phyloP scores from a whole-genome alignment of 345 rosid species.

The Eucalyptus polyanthemos region DNA sequence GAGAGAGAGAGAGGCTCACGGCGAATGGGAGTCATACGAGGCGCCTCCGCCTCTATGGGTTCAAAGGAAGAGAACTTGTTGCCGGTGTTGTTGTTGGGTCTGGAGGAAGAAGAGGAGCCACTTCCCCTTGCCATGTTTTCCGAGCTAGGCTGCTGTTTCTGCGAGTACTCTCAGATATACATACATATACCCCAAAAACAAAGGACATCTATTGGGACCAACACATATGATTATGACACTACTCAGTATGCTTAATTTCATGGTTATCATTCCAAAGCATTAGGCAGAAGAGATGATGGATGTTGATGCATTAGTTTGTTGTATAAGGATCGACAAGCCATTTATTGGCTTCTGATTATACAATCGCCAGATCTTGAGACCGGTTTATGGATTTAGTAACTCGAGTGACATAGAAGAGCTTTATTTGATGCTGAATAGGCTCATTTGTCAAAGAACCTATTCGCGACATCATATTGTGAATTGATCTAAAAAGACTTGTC shows the following conservation, averaged over 20 bases:
- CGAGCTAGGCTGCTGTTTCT: constrained; percentile 39
- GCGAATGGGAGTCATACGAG: constrained; percentile 69
- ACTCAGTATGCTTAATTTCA: not conserved
- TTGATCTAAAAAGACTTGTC: not conserved
- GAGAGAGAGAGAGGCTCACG: constrained; percentile 30
- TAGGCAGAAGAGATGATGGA: not conserved
- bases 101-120: constrained; percentile 69
- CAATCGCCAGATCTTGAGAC: not conserved
- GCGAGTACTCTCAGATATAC: constrained; percentile 17
- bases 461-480: not conserved
- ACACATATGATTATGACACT: not conserved
- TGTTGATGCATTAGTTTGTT: not conserved
- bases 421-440: not conserved
- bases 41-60: constrained; percentile 39
- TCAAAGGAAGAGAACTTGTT: constrained; percentile 29
- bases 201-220: not conserved
- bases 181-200: not conserved
- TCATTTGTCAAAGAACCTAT: not conserved
- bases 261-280: not conserved
- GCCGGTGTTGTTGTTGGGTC: constrained; percentile 7
- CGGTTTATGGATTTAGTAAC: not conserved
- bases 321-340: not conserved
- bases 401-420: not conserved
- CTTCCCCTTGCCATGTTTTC: constrained; percentile 40
- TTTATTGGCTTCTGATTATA: not conserved